Base-by-base conservation (phyloP, 2,329 filamentous ascomycete species). In the Apiospora arundinis region DNA sequence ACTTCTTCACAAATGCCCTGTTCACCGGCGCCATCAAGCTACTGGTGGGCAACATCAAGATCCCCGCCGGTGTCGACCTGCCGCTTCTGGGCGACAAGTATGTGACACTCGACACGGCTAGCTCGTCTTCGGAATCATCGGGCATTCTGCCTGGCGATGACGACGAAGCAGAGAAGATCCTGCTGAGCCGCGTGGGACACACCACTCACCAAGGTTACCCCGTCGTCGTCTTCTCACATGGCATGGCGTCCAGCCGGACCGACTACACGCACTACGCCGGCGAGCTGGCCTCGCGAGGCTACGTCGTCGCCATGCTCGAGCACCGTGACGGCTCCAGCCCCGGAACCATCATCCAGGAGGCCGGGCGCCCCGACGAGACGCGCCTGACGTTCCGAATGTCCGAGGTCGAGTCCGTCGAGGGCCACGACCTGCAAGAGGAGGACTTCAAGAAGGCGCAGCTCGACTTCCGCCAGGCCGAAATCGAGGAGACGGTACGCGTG, bases 311-410 rank as follows among this genome's bases (percentile, higher is more conserved):
- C 48, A 83, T 85, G 45, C 72, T 88, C 14, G 86, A 88, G 75
- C 86, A 88, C 74, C 83, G 86, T 52, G 86, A 88, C 71, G 86
- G 86, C 9, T 87, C 85, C 70, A 83, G 82, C 16, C 86, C 86
- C 0, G 86, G 85, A 0, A 82, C 83, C 1, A 71, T 79, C n/a
- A 78, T 88, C 70, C 80, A 75, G 73, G 74, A 76, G 70, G 74
- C 79, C 12, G 78, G 77, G 65, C 70, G 78, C 67, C 71, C 74
- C 14, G 78, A 83, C 71, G 75, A 76, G 28, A 74, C 74, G 0
- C 76, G 80, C 2, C 72, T 85, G 1, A 78, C 82, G 46, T 82
- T 86, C 71, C 77, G 77, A 44, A 75, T 80, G 5, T 73, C 75
- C 2, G 82, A 85, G 28, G 74, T 86, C 65, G 81, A 84, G 45